These are phyloP conservation scores for Trametes cingulata DNA, from an alignment of 768 basidiomycete genomes.

Conservation along the genomic window DNA sequence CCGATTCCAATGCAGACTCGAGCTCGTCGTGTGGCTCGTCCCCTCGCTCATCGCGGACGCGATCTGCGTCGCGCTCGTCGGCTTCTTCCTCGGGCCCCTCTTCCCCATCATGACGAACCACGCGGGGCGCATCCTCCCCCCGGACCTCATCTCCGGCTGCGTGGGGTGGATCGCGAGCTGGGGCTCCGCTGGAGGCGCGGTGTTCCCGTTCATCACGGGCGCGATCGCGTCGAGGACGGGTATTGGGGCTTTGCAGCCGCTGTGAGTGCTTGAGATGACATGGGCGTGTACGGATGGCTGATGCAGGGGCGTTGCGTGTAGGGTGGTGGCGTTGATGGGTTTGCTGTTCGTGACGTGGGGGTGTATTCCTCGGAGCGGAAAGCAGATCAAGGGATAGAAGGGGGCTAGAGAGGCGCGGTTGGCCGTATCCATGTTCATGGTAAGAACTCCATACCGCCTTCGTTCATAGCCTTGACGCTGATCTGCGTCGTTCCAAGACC, in stretches of 20 bases:
- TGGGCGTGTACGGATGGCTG: too few relatives aligned
- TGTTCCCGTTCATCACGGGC: constrained; percentile 54
- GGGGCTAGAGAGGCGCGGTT: background rate
- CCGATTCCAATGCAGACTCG: constrained; percentile 39
- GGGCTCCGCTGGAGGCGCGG: constrained; percentile 51
- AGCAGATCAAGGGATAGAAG: constrained; percentile 5
- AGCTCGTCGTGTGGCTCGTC: constrained; percentile 59
- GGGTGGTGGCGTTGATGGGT: constrained; percentile 25
- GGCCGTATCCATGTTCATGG: too few relatives aligned
- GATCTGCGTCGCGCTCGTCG: constrained; percentile 53
- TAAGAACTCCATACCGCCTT: too few relatives aligned
- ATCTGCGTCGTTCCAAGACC: too few relatives aligned
- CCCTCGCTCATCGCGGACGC: constrained; percentile 54
- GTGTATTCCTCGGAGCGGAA: constrained; percentile 14
- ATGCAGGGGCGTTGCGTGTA: too few relatives aligned
- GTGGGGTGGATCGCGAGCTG: constrained; percentile 56
- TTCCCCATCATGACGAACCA: constrained; percentile 47
- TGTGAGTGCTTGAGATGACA: too few relatives aligned
- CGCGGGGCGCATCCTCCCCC: constrained; percentile 43
- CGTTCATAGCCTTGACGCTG: too few relatives aligned
- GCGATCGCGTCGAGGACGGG: constrained; percentile 43
- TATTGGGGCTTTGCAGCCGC: constrained; percentile 46
- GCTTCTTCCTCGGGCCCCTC: constrained; percentile 51
- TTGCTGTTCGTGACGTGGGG: constrained; percentile 20
- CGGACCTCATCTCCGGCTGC: constrained; percentile 41